phyloP scores from a whole-genome alignment of 1,284 basidiomycete species.

The Tilletia walkeri region DNA sequence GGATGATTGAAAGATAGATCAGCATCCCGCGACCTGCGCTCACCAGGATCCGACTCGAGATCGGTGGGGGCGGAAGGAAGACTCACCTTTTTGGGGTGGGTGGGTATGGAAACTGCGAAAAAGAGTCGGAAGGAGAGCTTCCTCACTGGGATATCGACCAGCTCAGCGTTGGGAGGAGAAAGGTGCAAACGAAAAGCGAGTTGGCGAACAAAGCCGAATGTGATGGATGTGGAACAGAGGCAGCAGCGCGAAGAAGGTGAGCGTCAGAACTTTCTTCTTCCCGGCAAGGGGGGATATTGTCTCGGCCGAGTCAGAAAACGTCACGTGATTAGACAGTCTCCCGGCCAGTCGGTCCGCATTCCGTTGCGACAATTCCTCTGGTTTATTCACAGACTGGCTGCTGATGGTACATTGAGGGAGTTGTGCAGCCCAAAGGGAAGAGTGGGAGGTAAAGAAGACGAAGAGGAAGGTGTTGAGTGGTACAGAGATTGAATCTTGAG shows the following conservation, averaged over 20 bases:
- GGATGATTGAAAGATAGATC: neutral
- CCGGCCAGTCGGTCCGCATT: no score
- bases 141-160: conserved; percentile 15
- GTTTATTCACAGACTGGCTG: no score
- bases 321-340: no score
- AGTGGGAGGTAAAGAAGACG: no score
- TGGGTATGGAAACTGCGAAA: neutral
- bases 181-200: conserved; percentile 6
- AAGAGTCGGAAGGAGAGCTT: conserved; percentile 9
- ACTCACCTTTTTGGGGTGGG: conserved; percentile 2
- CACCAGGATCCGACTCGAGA: no score
- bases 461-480: no score
- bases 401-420: no score
- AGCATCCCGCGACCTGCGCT: no score
- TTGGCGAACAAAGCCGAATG: conserved; percentile 4
- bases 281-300: neutral
- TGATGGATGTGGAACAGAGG: neutral
- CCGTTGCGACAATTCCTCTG: no score
- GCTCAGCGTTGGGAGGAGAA: conserved; percentile 13
- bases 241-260: neutral
- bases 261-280: neutral
- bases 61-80: neutral
- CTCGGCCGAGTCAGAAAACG: neutral
- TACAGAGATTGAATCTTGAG: no score
- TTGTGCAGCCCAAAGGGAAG: no score